Conservation (phyloP, 192 early-diverging fungal species). For the Coemansia sp. region DNA sequence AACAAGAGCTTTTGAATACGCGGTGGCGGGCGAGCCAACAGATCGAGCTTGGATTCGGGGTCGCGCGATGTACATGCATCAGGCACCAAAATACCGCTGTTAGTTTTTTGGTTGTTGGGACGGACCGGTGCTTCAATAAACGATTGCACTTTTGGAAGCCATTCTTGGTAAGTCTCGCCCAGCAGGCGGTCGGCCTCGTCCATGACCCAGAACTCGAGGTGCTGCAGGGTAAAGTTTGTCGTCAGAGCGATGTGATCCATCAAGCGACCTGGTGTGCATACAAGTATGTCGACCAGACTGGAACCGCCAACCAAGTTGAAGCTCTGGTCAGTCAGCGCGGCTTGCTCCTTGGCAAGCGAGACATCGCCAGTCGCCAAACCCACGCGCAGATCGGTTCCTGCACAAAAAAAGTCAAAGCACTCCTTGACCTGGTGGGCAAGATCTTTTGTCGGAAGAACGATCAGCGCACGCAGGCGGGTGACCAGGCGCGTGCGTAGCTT, state of each 20-base stretch:
- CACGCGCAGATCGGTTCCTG: constrained; percentile 74
- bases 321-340: constrained; percentile 38
- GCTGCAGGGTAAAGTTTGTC: constrained; percentile 83
- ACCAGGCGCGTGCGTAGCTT: constrained; percentile 71
- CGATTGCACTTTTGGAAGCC: constrained; percentile 74
- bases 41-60: constrained; percentile 5
- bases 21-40: constrained; percentile 30
- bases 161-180: constrained; percentile 89
- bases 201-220: constrained; percentile 86
- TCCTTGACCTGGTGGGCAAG: constrained; percentile 86
- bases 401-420: constrained; percentile 72
- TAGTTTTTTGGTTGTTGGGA: not conserved
- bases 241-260: constrained; percentile 87
- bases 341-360: constrained; percentile 73
- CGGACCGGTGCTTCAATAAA: constrained; percentile 37
- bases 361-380: constrained; percentile 74
- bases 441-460: constrained; percentile 92
- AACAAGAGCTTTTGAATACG: constrained; percentile 90
- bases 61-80: constrained; percentile 22
- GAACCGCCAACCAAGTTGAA: constrained; percentile 51
- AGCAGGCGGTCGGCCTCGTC: constrained; percentile 96
- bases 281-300: constrained; percentile 80
- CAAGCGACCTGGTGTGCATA: constrained; percentile 93
- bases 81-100: not conserved
- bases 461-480: constrained; percentile 77